Conservation (phyloP, 116 monocot species). For the Trichopus zeylanicus region DNA sequence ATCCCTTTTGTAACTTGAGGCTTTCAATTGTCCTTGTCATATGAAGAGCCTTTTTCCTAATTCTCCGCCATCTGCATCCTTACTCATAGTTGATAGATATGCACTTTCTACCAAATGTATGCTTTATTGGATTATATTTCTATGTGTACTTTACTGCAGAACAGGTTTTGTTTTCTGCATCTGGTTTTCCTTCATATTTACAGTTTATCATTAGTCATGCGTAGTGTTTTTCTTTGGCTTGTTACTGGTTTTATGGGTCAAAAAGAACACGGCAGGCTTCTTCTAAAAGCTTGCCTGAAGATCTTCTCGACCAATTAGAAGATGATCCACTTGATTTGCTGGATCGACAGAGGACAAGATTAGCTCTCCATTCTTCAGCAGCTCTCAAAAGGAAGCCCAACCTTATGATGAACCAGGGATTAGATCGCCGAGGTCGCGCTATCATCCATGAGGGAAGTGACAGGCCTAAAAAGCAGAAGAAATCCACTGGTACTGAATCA, state of each 20-base stretch:
- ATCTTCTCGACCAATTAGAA: constrained; percentile 45
- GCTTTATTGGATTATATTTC: no score
- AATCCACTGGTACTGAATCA: constrained; percentile 8
- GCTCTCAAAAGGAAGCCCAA: constrained; percentile 40
- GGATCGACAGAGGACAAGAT: constrained; percentile 60
- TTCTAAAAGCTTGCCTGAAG: constrained; percentile 59
- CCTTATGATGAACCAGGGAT: constrained; percentile 52
- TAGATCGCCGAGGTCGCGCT: constrained; percentile 65
- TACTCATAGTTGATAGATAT: no score
- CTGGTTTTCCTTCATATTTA: no score
- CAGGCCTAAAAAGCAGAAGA: constrained; percentile 32
- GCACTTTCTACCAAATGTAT: no score
- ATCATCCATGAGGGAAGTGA: constrained; percentile 44
- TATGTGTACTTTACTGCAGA: no score
- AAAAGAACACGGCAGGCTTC: constrained; percentile 19
- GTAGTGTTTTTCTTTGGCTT: no score
- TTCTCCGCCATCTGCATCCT: no score
- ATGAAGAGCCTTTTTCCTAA: no score
- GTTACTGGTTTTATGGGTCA: constrained; percentile 21
- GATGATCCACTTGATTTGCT: constrained; percentile 78
- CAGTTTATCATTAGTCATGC: no score
- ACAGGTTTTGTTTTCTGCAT: no score
- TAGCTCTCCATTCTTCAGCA: constrained; percentile 33
- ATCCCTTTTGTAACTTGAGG: no score
- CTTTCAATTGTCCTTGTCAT: no score